Conservation (phyloP, 176 grass and related monocot genomes). For the Canna indica region DNA sequence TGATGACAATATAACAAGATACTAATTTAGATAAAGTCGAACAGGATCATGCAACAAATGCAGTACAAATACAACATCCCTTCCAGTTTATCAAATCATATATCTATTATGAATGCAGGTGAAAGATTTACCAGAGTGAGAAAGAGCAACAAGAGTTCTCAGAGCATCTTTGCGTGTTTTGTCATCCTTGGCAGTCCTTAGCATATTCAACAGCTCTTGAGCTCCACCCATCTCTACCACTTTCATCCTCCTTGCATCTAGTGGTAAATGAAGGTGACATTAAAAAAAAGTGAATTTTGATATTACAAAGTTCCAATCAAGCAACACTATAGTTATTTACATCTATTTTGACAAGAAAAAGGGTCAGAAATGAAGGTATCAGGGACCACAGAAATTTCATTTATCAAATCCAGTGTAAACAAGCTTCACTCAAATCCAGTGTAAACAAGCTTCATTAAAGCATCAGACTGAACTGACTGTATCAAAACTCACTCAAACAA, state of each 20-base stretch:
- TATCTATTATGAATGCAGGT: neutral
- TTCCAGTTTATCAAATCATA: neutral
- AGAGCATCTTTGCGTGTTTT: slow-evolving; percentile 81
- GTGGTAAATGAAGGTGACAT: neutral
- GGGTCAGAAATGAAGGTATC: too few species aligned
- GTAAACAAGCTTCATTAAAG: too few species aligned
- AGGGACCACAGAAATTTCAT: too few species aligned
- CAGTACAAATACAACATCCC: neutral
- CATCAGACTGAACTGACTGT: neutral
- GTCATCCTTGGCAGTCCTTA: slow-evolving; percentile 74
- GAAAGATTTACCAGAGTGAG: slow-evolving; percentile 54
- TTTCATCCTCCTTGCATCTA: slow-evolving; percentile 90
- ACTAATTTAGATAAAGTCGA: neutral
- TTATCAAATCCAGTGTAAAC: too few species aligned
- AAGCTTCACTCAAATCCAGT: too few species aligned
- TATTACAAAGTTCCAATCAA: neutral
- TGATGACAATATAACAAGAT: neutral
- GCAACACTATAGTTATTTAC: neutral
- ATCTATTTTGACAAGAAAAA: too few species aligned
- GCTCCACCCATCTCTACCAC: slow-evolving; percentile 87
- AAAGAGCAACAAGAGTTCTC: slow-evolving; percentile 64
- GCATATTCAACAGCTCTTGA: slow-evolving; percentile 66
- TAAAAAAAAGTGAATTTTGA: neutral
- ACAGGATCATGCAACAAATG: neutral
- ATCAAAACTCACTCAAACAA: neutral